Evolutionary conservation across 1,139 yeast genomes (phyloP), one percentile per base, ranked within the genome.

Genomic region (Candida tropicalis): DNA sequence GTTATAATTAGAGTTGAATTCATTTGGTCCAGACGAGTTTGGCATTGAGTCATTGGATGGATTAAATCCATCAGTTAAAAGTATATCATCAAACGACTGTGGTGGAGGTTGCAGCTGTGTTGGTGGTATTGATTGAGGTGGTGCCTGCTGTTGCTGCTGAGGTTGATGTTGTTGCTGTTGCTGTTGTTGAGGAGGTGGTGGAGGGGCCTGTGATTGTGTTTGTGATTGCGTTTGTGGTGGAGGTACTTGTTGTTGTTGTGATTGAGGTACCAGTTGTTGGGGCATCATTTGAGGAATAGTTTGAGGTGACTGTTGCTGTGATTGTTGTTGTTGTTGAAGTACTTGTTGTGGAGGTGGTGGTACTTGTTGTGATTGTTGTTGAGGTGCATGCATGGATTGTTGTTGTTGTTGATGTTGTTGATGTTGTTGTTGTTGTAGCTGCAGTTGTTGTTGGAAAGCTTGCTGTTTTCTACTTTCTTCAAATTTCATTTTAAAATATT

Each of bases 401-500:
- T 52, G 51, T 16, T 35, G 47, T 23, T 40, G 45, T 22, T 39
- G 44, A n/a, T 43, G 42, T 8, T 22, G 43, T 33, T 29, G 45
- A 16, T 40, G 47, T 31, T 35, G 52, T 13, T 35, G 48, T 20
- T 40, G 46, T 16, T 40, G 45, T 23, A 40, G 49, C 8, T 37
- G 48, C 26, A 38, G 51, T 16, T 24, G 41, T 20, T 43, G 49
- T 34, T 45, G 50, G 38, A 43, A 55, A 27, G 36, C 48, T 38
- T 52, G 51, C 17, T 45, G 44, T 22, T 63, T 73, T 50, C 71
- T 69, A 62, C 72, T 58, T 47, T 73, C 70, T 42, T 70, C 73
- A 51, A 76, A 63, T 46, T 72, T 75, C 59, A 68, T 58, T 52
- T 73, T 79, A 49, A 75, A 65, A 48, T 68, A 71, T 40, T 74